Percentiles rank a stretch among this genome's conserved stretches.
phyloP scores from a whole-genome alignment of 352 stramenopile genomes.

The Pythium phragmiticola region DNA sequence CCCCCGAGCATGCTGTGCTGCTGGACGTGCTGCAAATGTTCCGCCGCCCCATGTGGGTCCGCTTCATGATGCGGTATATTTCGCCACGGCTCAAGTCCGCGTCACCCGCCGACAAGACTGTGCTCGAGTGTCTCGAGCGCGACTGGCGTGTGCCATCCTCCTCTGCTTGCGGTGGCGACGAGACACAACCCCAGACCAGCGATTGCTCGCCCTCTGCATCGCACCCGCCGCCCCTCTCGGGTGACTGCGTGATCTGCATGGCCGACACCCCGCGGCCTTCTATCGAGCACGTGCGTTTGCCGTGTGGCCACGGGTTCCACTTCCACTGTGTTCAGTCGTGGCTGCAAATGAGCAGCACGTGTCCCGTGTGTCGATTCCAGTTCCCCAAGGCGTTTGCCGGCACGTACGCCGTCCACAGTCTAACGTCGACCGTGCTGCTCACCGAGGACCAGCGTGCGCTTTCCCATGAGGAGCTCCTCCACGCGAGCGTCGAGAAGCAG shows the following conservation, averaged over 20 bases:
- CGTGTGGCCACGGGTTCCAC: conserved; percentile 92
- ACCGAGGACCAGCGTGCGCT: conserved; percentile 24
- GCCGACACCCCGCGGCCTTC: conserved; percentile 44
- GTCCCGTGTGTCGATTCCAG: conserved; percentile 91
- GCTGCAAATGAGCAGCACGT: conserved; percentile 88
- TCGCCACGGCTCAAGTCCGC: conserved; percentile 61
- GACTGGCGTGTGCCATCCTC: conserved; percentile 26
- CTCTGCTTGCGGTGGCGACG: background rate
- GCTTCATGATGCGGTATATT: conserved; percentile 63
- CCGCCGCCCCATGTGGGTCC: conserved; percentile 48
- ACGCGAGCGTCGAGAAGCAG: conserved; percentile 32
- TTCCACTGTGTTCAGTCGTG: conserved; percentile 89
- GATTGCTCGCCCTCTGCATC: background rate
- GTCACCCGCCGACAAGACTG: conserved; percentile 40
- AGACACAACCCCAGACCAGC: background rate
- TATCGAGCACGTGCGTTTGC: conserved; percentile 56
- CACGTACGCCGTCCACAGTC: conserved; percentile 45
- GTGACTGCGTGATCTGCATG: conserved; percentile 87
- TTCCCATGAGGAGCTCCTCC: conserved; percentile 27
- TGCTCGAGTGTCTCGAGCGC: conserved; percentile 36
- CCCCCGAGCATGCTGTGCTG: conserved; percentile 39
- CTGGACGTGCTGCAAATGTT: conserved; percentile 59
- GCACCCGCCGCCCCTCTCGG: background rate
- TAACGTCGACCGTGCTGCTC: conserved; percentile 47
- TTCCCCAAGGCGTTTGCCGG: conserved; percentile 60